Evolutionary conservation across 768 basidiomycete genomes (phyloP).

Genomic region (Amanita jacksonii): DNA sequence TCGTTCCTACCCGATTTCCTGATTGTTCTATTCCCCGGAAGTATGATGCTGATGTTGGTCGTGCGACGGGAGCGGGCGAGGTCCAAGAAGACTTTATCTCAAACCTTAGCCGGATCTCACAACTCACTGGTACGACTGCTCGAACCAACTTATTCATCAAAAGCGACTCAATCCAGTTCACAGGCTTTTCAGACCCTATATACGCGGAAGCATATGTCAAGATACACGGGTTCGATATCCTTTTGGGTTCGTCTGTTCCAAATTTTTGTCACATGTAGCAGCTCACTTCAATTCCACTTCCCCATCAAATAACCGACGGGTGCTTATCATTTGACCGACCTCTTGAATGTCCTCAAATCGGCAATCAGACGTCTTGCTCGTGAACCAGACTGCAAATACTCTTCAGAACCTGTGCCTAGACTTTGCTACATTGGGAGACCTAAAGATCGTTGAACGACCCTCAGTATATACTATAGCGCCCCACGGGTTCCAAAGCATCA

Average conservation of each 20-base stretch:
- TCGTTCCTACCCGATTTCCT: constrained; percentile 1
- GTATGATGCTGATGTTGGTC: constrained; percentile 84
- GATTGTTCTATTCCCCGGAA: constrained; percentile 24
- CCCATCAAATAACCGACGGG: neutral
- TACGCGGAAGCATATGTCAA: constrained; percentile 98
- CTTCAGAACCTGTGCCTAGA: constrained; percentile 95
- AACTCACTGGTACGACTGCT: constrained; percentile 70
- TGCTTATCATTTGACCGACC: neutral
- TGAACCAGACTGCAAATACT: constrained; percentile 92
- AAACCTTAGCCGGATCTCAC: constrained; percentile 85
- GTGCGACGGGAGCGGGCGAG: constrained; percentile 81
- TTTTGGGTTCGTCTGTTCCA: constrained; percentile 52
- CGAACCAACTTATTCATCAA: neutral
- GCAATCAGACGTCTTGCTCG: constrained; percentile 77
- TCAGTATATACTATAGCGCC: constrained; percentile 89
- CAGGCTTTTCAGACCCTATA: constrained; percentile 95
- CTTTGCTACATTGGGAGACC: constrained; percentile 93
- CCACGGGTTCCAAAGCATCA: constrained; percentile 97
- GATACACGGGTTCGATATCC: constrained; percentile 95
- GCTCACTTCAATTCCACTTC: neutral
- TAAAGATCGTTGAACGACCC: constrained; percentile 96
- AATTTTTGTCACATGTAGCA: neutral
- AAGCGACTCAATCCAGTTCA: neutral
- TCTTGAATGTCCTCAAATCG: neutral
- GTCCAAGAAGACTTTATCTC: constrained; percentile 90